A percentile compares a stretch with the other conserved stretches of the same genome.
phyloP scores from a whole-genome alignment of 208 protist genomes.

The Willaertia magna region DNA sequence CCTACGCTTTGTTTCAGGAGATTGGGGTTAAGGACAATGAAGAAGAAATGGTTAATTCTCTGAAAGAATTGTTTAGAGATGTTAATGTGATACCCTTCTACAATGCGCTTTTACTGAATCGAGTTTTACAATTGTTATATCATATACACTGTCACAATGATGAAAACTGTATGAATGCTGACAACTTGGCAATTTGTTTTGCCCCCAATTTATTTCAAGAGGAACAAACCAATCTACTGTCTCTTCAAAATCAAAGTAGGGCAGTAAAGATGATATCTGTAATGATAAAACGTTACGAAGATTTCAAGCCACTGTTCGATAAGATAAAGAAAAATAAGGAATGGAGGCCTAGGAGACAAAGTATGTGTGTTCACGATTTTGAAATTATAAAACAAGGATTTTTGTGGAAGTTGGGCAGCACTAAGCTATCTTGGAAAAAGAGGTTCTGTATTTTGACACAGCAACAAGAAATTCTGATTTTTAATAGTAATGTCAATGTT shows the following conservation, averaged over 20 bases:
- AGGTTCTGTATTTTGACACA: too few species aligned
- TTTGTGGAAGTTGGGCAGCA: too few species aligned
- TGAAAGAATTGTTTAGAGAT: neutral
- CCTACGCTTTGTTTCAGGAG: neutral
- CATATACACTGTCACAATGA: neutral
- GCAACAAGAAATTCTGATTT: too few species aligned
- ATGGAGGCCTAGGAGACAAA: neutral
- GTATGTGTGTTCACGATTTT: too few species aligned
- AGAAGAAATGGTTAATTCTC: neutral
- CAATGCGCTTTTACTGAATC: neutral
- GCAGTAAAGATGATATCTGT: neutral
- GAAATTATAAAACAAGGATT: too few species aligned
- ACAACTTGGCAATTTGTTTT: neutral
- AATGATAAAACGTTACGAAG: neutral
- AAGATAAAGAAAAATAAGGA: neutral
- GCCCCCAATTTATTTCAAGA: slow-evolving; percentile 1
- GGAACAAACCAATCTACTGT: neutral
- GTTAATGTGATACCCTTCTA: neutral
- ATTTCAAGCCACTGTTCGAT: neutral
- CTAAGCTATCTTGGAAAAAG: too few species aligned
- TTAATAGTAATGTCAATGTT: too few species aligned
- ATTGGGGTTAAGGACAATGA: neutral
- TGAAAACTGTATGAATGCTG: neutral
- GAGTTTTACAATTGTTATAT: neutral
- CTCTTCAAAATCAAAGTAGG: neutral